Conservation (phyloP, 768 basidiomycete genomes). For the Tubosaeta brunneosetosa region DNA sequence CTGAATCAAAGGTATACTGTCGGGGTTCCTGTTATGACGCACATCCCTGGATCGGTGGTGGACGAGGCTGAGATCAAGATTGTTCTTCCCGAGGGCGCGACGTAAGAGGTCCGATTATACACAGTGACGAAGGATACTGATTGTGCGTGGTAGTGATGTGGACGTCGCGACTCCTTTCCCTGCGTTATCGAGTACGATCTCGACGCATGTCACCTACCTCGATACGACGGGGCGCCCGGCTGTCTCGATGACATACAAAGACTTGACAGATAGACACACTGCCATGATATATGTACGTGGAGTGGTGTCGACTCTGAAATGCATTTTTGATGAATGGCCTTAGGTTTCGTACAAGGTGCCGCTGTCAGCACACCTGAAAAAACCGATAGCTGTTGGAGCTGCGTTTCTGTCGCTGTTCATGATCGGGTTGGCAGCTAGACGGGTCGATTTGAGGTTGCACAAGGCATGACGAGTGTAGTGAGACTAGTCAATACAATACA, state of each 20-base stretch:
- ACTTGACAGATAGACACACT: slow-evolving; percentile 75
- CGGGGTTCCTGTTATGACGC: slow-evolving; percentile 81
- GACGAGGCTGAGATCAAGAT: slow-evolving; percentile 75
- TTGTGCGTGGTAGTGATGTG: slow-evolving; percentile 55
- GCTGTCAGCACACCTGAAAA: slow-evolving; percentile 75
- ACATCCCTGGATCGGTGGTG: slow-evolving; percentile 74
- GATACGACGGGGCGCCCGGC: slow-evolving; percentile 87
- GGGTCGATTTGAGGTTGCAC: slow-evolving; percentile 50
- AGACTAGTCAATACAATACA: neutral
- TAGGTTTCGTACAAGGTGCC: slow-evolving; percentile 90
- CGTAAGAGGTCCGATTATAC: slow-evolving; percentile 46
- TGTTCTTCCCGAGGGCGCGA: slow-evolving; percentile 92
- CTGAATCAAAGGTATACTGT: slow-evolving; percentile 64
- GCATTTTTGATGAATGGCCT: slow-evolving; percentile 6
- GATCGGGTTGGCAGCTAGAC: slow-evolving; percentile 40
- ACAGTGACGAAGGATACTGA: slow-evolving; percentile 3
- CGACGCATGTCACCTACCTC: slow-evolving; percentile 82
- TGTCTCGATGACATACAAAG: slow-evolving; percentile 65
- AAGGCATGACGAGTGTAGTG: slow-evolving; percentile 25
- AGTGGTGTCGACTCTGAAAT: neutral
- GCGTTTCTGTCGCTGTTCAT: slow-evolving; percentile 68
- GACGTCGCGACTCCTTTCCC: slow-evolving; percentile 76
- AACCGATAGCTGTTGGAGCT: slow-evolving; percentile 72
- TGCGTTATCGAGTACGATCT: slow-evolving; percentile 52
- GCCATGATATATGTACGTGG: slow-evolving; percentile 75